phyloP scores from a whole-genome alignment of 2,329 filamentous ascomycete genomes.

The Zasmidium cellare region DNA sequence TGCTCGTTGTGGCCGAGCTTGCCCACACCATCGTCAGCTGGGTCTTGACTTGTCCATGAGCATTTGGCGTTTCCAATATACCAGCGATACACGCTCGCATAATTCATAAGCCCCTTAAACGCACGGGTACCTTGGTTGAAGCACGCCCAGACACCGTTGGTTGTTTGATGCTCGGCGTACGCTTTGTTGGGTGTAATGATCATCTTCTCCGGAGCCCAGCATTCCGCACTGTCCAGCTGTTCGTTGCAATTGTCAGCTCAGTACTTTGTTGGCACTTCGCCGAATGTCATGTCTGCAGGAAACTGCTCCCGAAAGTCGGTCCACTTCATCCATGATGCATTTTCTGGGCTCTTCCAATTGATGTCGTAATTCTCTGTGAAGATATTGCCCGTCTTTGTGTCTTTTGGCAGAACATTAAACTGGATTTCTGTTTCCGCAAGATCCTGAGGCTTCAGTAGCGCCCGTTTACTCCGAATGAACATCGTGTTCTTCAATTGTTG shows the following conservation, averaged over 20 bases:
- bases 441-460: conserved; percentile 45
- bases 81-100: conserved; percentile 60
- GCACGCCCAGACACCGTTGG: conserved; percentile 53
- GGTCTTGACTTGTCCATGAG: conserved; percentile 67
- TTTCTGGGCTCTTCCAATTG: conserved; percentile 24
- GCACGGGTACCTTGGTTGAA: conserved; percentile 70
- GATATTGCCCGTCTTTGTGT: conserved; percentile 39
- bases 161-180: conserved; percentile 27
- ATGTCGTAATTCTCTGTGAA: conserved; percentile 53
- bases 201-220: conserved; percentile 33
- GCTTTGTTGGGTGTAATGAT: conserved; percentile 24
- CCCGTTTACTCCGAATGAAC: conserved; percentile 65
- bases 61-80: conserved; percentile 66
- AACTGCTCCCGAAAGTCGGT: conserved; percentile 44
- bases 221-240: conserved; percentile 23
- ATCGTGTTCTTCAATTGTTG: conserved; percentile 57
- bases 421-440: conserved; percentile 61
- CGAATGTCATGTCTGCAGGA: conserved; percentile 29
- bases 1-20: conserved; percentile 59
- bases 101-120: conserved; percentile 72
- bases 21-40: conserved; percentile 54
- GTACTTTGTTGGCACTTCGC: conserved; percentile 7
- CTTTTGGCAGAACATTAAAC: conserved; percentile 53
- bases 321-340: conserved; percentile 47
- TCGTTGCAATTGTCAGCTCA: conserved; percentile 7